A percentile compares a stretch with the other conserved stretches of the same genome.
Evolutionary conservation across 805 yeast species (phyloP).

Genomic region (Wickerhamiella galacta): DNA sequence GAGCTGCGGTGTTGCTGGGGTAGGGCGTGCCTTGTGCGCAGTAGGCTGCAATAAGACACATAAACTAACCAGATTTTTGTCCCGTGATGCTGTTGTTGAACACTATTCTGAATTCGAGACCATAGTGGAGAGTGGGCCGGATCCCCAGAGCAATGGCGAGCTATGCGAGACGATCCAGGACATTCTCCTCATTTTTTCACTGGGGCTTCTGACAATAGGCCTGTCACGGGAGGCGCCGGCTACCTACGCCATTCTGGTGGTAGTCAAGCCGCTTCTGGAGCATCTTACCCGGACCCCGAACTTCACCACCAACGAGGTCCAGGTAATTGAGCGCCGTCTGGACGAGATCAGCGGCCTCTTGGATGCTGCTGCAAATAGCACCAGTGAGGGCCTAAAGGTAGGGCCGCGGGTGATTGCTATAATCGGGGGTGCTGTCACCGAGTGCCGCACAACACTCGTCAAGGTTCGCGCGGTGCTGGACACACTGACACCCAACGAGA

Average conservation of each 20-base stretch:
- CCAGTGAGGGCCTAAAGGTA: background rate
- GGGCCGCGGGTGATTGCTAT: background rate
- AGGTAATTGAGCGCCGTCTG: slow-evolving; percentile 51
- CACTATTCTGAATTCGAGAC: slow-evolving; percentile 10
- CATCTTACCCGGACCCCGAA: slow-evolving; percentile 71
- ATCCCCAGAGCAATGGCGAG: slow-evolving; percentile 1
- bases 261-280: slow-evolving; percentile 68
- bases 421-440: background rate
- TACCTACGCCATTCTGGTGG: slow-evolving; percentile 73
- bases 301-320: slow-evolving; percentile 68
- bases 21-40: no score
- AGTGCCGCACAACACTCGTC: background rate
- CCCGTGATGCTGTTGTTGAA: slow-evolving; percentile 3
- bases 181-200: slow-evolving; percentile 40
- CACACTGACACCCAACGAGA: slow-evolving; percentile 10
- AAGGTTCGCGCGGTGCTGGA: slow-evolving; percentile 1
- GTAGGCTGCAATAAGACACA: no score
- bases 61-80: background rate
- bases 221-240: slow-evolving; percentile 83
- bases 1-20: no score
- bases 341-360: slow-evolving; percentile 1
- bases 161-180: slow-evolving; percentile 6
- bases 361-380: background rate
- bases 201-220: slow-evolving; percentile 86
- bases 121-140: slow-evolving; percentile 7